Evolutionary conservation across 331 rosid species (phyloP), one percentile per base, ranked within the genome.

Genomic region (Acacia pycnantha): DNA sequence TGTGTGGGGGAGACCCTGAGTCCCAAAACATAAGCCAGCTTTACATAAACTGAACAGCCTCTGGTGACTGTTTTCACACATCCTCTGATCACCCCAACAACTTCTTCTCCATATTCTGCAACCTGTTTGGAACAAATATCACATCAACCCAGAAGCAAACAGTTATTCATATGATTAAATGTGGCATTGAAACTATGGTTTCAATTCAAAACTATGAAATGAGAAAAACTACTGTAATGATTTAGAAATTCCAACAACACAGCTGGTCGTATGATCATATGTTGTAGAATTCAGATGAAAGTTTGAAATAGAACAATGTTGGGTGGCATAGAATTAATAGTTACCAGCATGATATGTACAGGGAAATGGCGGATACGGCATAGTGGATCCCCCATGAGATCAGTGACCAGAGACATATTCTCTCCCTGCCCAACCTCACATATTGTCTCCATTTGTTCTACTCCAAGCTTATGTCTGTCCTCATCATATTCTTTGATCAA

Each of bases 361-460:
- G 87, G 91, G 74, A 93, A 89, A 80, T 85, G 92, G 48, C 98
- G 98, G 78, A 92, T 88, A 41, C 98, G 90, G 85, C 97, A 89
- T 8, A 89, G 78, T 44, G 98, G 98, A 76, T 95, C 98, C 10
- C 98, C 98, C 91, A 95, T 80, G 79, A 89, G 89, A 78, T 95
- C 97, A 80, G 98, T 90, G 78, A 91, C 88, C 84, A 95, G 94
- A 29, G 93, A 84, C 64, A 93, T 85, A 62, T 89, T 93, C 27
- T 90, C 94, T 66, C 83, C 82, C 66, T 87, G 92, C 22, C 97
- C 98, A 65, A 87, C 78, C 74, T 95, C 98, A 76, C 97, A 93
- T 48, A 84, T 82, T 68, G 81, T 87, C 89, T 93, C 98, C 78
- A 95, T 79, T 87, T 92, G 90, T 86, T 90, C 98, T 66, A 92